Conservation (phyloP, 345 rosid genomes). For the Lepidium africanum region DNA sequence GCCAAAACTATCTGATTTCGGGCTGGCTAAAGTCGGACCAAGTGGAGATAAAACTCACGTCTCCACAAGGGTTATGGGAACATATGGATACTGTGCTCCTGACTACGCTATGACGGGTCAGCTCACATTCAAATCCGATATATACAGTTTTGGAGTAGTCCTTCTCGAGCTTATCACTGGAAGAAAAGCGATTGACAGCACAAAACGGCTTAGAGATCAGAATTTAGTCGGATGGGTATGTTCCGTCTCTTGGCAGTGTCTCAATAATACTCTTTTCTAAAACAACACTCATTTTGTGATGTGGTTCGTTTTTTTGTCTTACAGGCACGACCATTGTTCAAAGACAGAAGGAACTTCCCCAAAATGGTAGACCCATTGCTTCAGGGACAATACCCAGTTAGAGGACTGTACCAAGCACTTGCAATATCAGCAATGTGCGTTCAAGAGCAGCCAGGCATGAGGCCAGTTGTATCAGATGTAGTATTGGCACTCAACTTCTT, state of each 20-base stretch:
- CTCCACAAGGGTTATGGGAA: conserved; percentile 95
- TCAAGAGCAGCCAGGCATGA: conserved; percentile 79
- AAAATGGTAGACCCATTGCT: conserved; percentile 76
- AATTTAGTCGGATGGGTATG: conserved; percentile 91
- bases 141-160: conserved; percentile 89
- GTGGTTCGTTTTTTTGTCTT: not conserved
- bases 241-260: not conserved
- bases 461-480: conserved; percentile 72
- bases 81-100: conserved; percentile 94
- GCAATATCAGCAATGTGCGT: conserved; percentile 96
- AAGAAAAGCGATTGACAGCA: conserved; percentile 67
- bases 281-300: not conserved
- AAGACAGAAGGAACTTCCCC: conserved; percentile 65
- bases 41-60: conserved; percentile 86
- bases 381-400: conserved; percentile 58
- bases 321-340: conserved; percentile 85
- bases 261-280: not conserved
- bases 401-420: conserved; percentile 83
- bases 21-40: conserved; percentile 94
- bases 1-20: conserved; percentile 84
- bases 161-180: conserved; percentile 87
- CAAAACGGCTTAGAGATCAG: conserved; percentile 48
- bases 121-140: conserved; percentile 80
- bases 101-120: conserved; percentile 97
- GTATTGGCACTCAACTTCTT: conserved; percentile 74